Conservation (phyloP, 169 alveolate genomes). For the Eimeria praecox region DNA sequence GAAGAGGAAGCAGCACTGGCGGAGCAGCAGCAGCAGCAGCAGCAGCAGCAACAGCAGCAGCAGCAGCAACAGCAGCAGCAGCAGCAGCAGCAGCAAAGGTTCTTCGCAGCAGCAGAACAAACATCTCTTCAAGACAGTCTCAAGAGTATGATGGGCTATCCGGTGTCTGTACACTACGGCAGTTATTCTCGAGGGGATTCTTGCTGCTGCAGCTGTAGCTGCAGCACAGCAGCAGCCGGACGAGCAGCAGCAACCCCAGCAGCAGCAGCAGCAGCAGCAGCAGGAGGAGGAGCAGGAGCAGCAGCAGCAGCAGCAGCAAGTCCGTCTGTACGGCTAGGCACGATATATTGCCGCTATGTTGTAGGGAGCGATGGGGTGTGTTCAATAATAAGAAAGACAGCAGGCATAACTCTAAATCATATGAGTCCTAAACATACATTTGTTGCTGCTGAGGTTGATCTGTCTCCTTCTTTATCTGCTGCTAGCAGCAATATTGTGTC, state of each 20-base stretch:
- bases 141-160: background rate
- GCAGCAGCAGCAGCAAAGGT: background rate
- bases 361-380: slow-evolving; percentile 81
- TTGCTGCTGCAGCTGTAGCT: background rate
- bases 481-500: background rate
- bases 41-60: slow-evolving; percentile 13
- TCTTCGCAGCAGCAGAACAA: background rate
- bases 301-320: slow-evolving; percentile 41
- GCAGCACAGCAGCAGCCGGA: slow-evolving; percentile 53
- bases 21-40: slow-evolving; percentile 24
- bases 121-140: background rate
- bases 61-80: slow-evolving; percentile 59
- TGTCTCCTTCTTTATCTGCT: slow-evolving; percentile 4
- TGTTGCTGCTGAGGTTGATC: slow-evolving; percentile 44
- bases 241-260: background rate
- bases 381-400: slow-evolving; percentile 59
- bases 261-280: slow-evolving; percentile 42
- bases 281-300: slow-evolving; percentile 27
- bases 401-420: slow-evolving; percentile 36
- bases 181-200: background rate
- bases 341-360: slow-evolving; percentile 34
- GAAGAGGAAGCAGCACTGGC: background rate
- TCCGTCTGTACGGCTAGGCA: slow-evolving; percentile 1
- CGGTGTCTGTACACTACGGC: slow-evolving; percentile 53
- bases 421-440: background rate